Conservation (phyloP, 2,329 filamentous ascomycete species). For the Aphanocladium album region DNA sequence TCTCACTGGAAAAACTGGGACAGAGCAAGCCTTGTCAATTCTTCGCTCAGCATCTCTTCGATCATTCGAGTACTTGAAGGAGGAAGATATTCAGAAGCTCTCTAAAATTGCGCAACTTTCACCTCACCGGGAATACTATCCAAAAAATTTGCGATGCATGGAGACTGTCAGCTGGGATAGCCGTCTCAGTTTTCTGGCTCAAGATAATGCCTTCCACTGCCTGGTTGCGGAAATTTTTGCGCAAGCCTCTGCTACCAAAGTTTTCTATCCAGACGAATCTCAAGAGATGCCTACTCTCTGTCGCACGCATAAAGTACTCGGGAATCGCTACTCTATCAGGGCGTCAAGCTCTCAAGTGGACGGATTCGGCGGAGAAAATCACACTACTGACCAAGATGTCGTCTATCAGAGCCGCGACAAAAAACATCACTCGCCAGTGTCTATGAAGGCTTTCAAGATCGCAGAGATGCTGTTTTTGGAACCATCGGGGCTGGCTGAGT, state of each 20-base stretch:
- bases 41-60: slow-evolving; percentile 41
- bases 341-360: slow-evolving; percentile 1
- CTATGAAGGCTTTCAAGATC: not conserved
- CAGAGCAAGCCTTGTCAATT: slow-evolving; percentile 45
- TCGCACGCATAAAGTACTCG: not conserved
- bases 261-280: not conserved
- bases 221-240: not conserved
- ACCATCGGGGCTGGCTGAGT: not conserved
- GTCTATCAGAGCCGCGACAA: not conserved
- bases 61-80: slow-evolving; percentile 27
- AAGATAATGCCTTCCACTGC: not conserved
- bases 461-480: not conserved
- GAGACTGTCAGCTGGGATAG: not conserved
- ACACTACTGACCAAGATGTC: not conserved
- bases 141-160: not conserved
- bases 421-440: not conserved
- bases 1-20: slow-evolving; percentile 45
- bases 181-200: not conserved
- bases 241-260: not conserved
- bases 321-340: not conserved
- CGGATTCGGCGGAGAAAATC: slow-evolving; percentile 4
- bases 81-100: not conserved
- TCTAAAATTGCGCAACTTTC: not conserved
- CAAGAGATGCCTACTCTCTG: not conserved
- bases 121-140: not conserved